These are phyloP conservation scores for Calocera viscosa DNA, from an alignment of 768 basidiomycete genomes.

Conservation along the genomic window DNA sequence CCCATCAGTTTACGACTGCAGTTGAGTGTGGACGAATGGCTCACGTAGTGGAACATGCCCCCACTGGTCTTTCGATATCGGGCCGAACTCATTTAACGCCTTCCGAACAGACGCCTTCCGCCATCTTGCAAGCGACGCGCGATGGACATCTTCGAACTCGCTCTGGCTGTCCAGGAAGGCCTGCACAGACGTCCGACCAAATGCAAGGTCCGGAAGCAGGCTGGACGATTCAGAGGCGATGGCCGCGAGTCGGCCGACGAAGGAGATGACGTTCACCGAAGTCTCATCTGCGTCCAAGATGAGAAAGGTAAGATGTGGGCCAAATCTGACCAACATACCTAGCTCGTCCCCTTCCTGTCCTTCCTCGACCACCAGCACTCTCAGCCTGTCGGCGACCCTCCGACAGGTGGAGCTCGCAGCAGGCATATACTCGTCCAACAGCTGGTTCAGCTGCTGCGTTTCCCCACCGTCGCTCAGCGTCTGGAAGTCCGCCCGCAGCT, in stretches of 20 bases:
- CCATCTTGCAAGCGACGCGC: slow-evolving; percentile 13
- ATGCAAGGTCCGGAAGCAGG: background rate
- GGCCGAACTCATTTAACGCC: background rate
- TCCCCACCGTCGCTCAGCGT: slow-evolving; percentile 12
- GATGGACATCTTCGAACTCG: slow-evolving; percentile 17
- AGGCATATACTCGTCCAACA: slow-evolving; percentile 32
- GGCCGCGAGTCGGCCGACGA: slow-evolving; percentile 33
- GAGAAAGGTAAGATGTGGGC: slow-evolving; percentile 20
- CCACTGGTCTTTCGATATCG: background rate
- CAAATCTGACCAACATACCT: slow-evolving; percentile 27
- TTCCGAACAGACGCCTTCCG: slow-evolving; percentile 1
- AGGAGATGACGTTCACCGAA: slow-evolving; percentile 34
- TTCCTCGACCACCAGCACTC: slow-evolving; percentile 19
- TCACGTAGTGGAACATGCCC: slow-evolving; percentile 5
- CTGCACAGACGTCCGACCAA: slow-evolving; percentile 3
- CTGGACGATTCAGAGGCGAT: slow-evolving; percentile 4
- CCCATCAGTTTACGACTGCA: slow-evolving; percentile 9
- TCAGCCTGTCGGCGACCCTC: slow-evolving; percentile 15
- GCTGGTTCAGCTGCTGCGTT: slow-evolving; percentile 22
- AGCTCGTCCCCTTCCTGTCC: slow-evolving; percentile 26
- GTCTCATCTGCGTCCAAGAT: slow-evolving; percentile 18
- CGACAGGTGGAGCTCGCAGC: slow-evolving; percentile 34
- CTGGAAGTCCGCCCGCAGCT: slow-evolving; percentile 49
- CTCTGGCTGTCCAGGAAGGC: slow-evolving; percentile 11
- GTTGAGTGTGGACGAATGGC: background rate